Conservation (phyloP, 2,329 filamentous ascomycete genomes). For the Atkinsonella texensis region DNA sequence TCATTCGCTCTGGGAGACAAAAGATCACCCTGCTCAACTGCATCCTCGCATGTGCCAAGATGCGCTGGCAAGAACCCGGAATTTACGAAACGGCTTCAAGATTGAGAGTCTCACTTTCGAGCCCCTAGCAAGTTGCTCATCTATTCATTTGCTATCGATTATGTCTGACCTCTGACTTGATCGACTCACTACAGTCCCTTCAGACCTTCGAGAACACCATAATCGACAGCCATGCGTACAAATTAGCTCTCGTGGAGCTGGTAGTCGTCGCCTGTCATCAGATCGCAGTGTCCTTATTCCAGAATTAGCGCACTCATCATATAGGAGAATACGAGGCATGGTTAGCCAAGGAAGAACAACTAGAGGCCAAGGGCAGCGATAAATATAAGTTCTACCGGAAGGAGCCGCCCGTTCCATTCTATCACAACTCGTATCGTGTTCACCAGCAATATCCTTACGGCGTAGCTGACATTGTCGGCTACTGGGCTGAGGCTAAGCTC, state of each 20-base stretch:
- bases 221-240: not conserved
- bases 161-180: not conserved
- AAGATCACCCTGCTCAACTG: not conserved
- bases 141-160: too few relatives aligned
- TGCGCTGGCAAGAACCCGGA: not conserved
- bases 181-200: not conserved
- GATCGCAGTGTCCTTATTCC: not conserved
- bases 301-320: not conserved
- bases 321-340: not conserved
- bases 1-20: not conserved
- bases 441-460: not conserved
- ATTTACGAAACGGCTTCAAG: not conserved
- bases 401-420: too few relatives aligned
- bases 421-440: not conserved
- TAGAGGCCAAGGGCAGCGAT: not conserved
- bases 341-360: not conserved
- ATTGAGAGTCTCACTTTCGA: not conserved
- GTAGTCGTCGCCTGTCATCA: not conserved
- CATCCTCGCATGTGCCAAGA: not conserved
- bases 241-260: not conserved
- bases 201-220: not conserved
- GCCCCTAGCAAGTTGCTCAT: too few relatives aligned
- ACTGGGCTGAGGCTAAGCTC: not conserved
- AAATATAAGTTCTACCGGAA: not conserved
- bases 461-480: not conserved